Conservation (phyloP, 495 filamentous ascomycete species). For the Podospora tetraspora region DNA sequence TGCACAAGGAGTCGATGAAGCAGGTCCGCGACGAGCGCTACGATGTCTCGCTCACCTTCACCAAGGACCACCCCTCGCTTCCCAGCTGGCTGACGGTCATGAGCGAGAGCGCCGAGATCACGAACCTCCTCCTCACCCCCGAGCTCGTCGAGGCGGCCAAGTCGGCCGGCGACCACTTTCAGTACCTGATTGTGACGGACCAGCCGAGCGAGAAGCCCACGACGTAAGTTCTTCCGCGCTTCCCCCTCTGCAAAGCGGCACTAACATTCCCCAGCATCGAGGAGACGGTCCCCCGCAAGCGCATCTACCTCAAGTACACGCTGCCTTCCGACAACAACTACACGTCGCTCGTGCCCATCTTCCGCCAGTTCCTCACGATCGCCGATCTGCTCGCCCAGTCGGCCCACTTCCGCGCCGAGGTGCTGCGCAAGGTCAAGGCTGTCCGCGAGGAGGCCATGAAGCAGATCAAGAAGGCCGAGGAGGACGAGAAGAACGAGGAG, state of each 20-base stretch:
- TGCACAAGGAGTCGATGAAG: slow-evolving; percentile 94
- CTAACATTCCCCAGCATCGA: slow-evolving; percentile 57
- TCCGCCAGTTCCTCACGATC: slow-evolving; percentile 77
- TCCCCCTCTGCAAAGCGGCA: not conserved
- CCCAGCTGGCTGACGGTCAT: slow-evolving; percentile 92
- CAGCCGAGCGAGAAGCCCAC: slow-evolving; percentile 85
- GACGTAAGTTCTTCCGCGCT: slow-evolving; percentile 53
- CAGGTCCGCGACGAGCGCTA: slow-evolving; percentile 86
- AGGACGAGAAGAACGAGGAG: slow-evolving; percentile 95
- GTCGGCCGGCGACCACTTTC: slow-evolving; percentile 72
- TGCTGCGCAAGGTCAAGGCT: slow-evolving; percentile 72
- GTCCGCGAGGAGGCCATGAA: slow-evolving; percentile 77
- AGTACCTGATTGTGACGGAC: slow-evolving; percentile 85
- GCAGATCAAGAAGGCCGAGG: slow-evolving; percentile 72
- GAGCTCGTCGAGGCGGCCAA: slow-evolving; percentile 79
- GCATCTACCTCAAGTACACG: slow-evolving; percentile 67
- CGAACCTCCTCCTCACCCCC: slow-evolving; percentile 75
- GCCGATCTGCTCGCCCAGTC: slow-evolving; percentile 69
- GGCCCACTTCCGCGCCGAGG: slow-evolving; percentile 85
- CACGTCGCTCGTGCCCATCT: slow-evolving; percentile 63
- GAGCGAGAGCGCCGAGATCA: slow-evolving; percentile 93
- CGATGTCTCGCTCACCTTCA: slow-evolving; percentile 85
- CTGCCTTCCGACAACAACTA: slow-evolving; percentile 65
- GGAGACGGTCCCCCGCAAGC: slow-evolving; percentile 79
- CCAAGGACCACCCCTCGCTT: slow-evolving; percentile 84